Percentiles rank a stretch among this genome's conserved stretches.
These are phyloP conservation scores for Trichopus zeylanicus DNA, from an alignment of 116 monocot genomes.

Conservation along the genomic window DNA sequence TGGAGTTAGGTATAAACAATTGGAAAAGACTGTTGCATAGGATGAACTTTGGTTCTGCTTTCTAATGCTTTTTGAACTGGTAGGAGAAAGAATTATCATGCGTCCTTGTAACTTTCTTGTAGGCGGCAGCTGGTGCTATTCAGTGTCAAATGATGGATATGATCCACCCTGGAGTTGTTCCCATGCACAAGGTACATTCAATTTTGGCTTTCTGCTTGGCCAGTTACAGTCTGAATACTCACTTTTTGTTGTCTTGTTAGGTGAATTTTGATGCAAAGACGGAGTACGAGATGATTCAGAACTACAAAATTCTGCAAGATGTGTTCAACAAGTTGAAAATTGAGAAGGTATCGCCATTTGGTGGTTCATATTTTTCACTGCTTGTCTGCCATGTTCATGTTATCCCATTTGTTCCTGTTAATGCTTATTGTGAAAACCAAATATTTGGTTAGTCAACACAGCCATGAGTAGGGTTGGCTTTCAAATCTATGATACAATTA, in stretches of 20 bases:
- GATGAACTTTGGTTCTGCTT: neutral
- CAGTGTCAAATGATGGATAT: slow-evolving; percentile 98
- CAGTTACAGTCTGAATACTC: neutral
- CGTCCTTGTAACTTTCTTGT: slow-evolving; percentile 1
- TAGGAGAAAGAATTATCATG: neutral
- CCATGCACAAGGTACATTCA: slow-evolving; percentile 79
- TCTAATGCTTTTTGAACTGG: neutral
- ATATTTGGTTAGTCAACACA: too few relatives aligned
- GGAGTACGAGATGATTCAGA: slow-evolving; percentile 98
- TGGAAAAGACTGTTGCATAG: neutral
- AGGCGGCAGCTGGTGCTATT: slow-evolving; percentile 94
- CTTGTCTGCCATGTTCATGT: neutral
- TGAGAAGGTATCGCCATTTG: slow-evolving; percentile 56
- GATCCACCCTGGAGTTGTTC: slow-evolving; percentile 77
- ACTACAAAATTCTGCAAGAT: slow-evolving; percentile 91
- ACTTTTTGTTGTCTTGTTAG: slow-evolving; percentile 17
- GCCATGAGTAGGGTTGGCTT: too few relatives aligned
- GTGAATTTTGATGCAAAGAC: slow-evolving; percentile 82
- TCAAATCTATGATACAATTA: too few relatives aligned
- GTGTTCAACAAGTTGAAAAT: slow-evolving; percentile 80
- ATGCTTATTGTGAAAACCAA: too few relatives aligned
- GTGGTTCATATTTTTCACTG: too few relatives aligned
- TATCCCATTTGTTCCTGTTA: neutral
- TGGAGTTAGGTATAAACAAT: neutral
- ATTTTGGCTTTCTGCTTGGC: neutral